Conservation (phyloP, 2,329 filamentous ascomycete species). For the Leptographium wingfieldii region DNA sequence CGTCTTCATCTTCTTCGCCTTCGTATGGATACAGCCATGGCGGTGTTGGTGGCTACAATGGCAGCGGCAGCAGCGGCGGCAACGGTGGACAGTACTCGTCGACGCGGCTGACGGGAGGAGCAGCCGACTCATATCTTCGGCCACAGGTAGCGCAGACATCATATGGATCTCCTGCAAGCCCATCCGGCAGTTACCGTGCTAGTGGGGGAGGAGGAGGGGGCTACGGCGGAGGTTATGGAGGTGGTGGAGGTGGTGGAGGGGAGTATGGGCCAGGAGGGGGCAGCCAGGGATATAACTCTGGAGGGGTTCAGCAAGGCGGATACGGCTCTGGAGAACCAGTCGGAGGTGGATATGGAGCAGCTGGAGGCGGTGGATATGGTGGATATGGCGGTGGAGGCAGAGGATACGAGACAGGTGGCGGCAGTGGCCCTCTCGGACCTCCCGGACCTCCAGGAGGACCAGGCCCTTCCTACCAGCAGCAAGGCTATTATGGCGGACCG, state of each 20-base stretch:
- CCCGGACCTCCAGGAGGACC: no score
- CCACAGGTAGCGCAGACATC: neutral
- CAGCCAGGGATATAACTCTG: neutral
- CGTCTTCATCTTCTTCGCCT: slow-evolving; percentile 8
- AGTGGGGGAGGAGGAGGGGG: neutral
- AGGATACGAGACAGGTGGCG: neutral
- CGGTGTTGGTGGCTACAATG: neutral
- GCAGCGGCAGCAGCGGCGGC: neutral
- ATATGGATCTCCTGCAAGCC: neutral
- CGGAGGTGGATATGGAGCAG: neutral
- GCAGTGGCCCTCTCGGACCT: neutral
- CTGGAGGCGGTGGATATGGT: neutral
- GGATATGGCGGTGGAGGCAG: slow-evolving; percentile 1
- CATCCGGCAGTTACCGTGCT: neutral
- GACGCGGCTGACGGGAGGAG: slow-evolving; percentile 4
- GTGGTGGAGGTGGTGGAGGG: neutral
- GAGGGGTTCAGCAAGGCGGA: neutral
- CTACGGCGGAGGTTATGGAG: no score
- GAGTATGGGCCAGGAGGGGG: neutral
- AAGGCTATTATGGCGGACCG: slow-evolving; percentile 1
- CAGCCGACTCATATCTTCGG: slow-evolving; percentile 8
- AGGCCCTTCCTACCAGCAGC: neutral
- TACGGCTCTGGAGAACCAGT: neutral
- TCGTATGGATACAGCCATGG: slow-evolving; percentile 28
- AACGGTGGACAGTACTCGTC: neutral